phyloP scores from a whole-genome alignment of 495 filamentous ascomycete species.

The Penicillium dipodomyicola region DNA sequence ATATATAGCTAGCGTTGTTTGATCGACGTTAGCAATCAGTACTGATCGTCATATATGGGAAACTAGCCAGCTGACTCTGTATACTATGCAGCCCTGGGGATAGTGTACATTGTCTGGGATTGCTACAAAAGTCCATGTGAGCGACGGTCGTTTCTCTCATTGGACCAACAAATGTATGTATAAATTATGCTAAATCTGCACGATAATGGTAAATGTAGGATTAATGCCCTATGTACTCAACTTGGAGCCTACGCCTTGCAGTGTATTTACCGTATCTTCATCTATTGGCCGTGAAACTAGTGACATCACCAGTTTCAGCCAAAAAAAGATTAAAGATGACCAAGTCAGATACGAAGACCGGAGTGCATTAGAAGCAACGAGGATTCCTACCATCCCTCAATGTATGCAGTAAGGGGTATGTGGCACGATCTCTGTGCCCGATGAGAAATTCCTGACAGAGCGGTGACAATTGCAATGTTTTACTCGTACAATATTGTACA shows the following conservation, averaged over 20 bases:
- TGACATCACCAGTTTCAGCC: background rate
- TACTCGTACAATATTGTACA: background rate
- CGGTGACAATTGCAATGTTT: background rate
- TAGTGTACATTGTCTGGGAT: too few relatives aligned
- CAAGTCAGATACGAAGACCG: background rate
- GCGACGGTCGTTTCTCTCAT: background rate
- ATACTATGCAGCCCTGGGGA: too few relatives aligned
- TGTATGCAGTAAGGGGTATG: conserved; percentile 1
- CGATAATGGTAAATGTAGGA: background rate
- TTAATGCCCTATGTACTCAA: background rate
- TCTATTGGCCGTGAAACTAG: background rate
- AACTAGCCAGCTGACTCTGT: too few relatives aligned
- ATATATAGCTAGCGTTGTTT: too few relatives aligned
- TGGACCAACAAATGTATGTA: background rate
- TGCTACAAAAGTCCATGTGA: too few relatives aligned
- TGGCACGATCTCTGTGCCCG: background rate
- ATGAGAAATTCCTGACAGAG: background rate
- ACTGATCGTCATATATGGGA: too few relatives aligned
- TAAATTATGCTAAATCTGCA: background rate
- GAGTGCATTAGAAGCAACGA: background rate
- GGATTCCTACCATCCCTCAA: background rate
- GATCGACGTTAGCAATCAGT: too few relatives aligned
- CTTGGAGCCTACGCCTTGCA: background rate
- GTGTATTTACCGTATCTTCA: background rate
- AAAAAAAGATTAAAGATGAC: background rate